Evolutionary conservation across 2,329 filamentous ascomycete species (phyloP), one percentile per base, ranked within the genome.

Genomic region (Trichoderma atroviride): DNA sequence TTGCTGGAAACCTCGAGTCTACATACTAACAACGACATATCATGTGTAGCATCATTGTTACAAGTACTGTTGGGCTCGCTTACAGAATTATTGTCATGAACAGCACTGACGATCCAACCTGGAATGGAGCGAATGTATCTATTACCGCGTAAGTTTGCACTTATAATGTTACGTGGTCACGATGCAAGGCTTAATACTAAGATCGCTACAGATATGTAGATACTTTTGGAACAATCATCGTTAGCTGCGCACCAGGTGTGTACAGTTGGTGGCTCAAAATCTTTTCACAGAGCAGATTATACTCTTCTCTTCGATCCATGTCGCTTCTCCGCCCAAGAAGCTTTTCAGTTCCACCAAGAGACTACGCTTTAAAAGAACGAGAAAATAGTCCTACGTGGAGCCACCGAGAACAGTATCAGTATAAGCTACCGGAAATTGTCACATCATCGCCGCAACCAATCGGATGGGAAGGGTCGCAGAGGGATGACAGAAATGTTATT

Each of bases 231-330:
- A 56, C 50, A 5, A 53, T 65, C 4, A 65, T 65, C 24, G 52
- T 65, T 19, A 65, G 62, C 35, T 65, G 62, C 43, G 35, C 62
- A 4, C 62, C 52, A 56, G 52, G 62, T 7, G 56, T 65, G 31
- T 65, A 65, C 24, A 37, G 50, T 29, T 43, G 52, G 62, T 65
- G 62, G 52, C 62, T 65, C 9, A 65, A 65, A 33, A 43, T 65
- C 31, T 65, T 65, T 29, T 65, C 62, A 11, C 52, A 65, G 11
- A 65, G 62, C 62, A 43, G 16, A 24, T 24, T 65, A 14, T 56
- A 65, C 11, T 35, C 52, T 2, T 65, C 50, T 2, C 55, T 65
- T 47, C 47, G 31, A 31, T 55, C 62, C 3, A 43, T 65, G 31
- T 56, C 62, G 7, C 19, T 56, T 43, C 62, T 56, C 24, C 62